Base-by-base conservation (phyloP, 2,329 filamentous ascomycete species). In the Thyridium curvatum region DNA sequence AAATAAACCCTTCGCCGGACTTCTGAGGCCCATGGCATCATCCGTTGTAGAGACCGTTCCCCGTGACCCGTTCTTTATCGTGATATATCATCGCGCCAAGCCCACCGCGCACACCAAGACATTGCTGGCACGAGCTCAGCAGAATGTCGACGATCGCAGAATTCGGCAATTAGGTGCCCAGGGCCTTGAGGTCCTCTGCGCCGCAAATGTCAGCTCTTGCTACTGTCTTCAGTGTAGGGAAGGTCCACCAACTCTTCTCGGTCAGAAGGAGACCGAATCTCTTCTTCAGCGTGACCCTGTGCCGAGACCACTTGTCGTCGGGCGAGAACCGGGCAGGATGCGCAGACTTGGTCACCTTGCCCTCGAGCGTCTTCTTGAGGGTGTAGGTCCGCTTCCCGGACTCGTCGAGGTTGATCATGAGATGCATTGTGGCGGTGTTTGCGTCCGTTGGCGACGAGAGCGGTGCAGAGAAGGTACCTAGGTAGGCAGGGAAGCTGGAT, bases 271-370 rank as follows among this genome's bases (percentile, higher is more conserved):
- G 74, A 35, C 84, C 84, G 60, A 94, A 97, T 58, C 93, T 78
- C 72, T 86, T 89, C 82, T 96, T 95, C 56, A 97, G 75, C 15
- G 89, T 94, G 36, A 97, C 89, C 53, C 93, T 82, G 70, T 97
- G 91, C 60, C 88, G 86, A 57, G 89, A 95, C 77, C 94, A 97
- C 75, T 96, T 95, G 75, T 98, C 93, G 68, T 98, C 93, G 47
- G 93, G 93, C 34, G 88, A 95, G 74, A 97, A 98, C 52, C 93
- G 79, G 32, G 93, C 93, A 34, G 93, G 91, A 70, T 97, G 91
- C 41, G 93, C 93, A 39, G 86, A 93, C 75, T 94, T 95, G 63
- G 91, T 94, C 58, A 96, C 87, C 60, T 89, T 79, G 58, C 85
- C 84, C 53, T 81, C 74, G 54, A 76, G 71, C 51, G 94, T 79